These are phyloP conservation scores for Paramecium tetraurelia DNA, from an alignment of 73 alveolate species.

Conservation along the genomic window DNA sequence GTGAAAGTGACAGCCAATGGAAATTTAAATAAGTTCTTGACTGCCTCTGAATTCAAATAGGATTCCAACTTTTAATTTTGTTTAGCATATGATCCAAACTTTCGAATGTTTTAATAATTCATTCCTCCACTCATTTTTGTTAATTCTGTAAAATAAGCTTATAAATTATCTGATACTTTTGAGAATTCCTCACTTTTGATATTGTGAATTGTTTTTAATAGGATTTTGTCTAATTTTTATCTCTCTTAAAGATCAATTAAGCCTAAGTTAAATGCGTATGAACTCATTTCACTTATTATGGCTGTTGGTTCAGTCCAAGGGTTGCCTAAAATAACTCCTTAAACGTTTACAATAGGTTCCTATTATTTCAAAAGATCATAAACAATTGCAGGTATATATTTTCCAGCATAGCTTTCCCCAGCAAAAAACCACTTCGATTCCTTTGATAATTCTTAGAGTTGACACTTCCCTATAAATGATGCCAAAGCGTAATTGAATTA, in stretches of 20 bases:
- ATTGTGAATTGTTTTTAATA: neutral
- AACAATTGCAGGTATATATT: constrained; percentile 81
- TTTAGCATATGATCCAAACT: neutral
- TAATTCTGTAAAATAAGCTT: neutral
- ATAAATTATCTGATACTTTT: neutral
- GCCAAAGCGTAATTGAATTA: neutral
- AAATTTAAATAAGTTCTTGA: neutral
- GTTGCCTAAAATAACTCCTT: neutral
- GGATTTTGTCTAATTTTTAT: neutral
- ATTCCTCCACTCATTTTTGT: neutral
- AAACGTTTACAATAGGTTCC: neutral
- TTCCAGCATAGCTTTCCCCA: constrained; percentile 95
- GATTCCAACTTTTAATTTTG: neutral
- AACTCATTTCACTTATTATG: neutral
- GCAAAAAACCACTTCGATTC: constrained; percentile 74
- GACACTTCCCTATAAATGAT: neutral
- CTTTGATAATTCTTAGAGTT: neutral
- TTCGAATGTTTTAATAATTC: neutral
- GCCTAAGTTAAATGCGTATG: neutral
- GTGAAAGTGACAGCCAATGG: neutral
- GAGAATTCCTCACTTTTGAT: neutral
- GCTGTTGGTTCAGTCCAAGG: constrained; percentile 22
- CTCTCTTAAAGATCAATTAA: neutral
- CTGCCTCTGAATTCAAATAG: neutral
- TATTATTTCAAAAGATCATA: neutral